Evolutionary conservation across 768 basidiomycete species (phyloP).

Genomic region (Russula sp.): DNA sequence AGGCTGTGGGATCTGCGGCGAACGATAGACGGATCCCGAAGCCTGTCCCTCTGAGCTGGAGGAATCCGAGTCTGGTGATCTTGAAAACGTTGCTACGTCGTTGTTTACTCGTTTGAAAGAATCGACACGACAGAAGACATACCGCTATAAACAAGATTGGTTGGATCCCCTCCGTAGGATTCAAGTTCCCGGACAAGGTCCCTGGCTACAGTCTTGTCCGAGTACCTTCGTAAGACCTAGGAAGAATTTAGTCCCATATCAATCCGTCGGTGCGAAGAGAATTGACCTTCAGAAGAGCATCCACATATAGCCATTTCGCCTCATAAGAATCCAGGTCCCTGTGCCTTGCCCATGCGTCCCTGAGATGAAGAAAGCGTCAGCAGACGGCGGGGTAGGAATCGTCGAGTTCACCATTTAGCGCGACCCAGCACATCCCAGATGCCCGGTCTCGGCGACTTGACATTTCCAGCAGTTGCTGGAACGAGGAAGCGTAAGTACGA

Average conservation of each 20-base stretch:
- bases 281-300: slow-evolving; percentile 73
- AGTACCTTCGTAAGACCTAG: slow-evolving; percentile 75
- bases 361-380: slow-evolving; percentile 30
- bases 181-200: slow-evolving; percentile 73
- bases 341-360: slow-evolving; percentile 96
- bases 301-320: slow-evolving; percentile 87
- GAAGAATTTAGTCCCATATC: background rate
- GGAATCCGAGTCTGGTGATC: slow-evolving; percentile 53
- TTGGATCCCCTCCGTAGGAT: slow-evolving; percentile 64
- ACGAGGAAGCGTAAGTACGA: background rate
- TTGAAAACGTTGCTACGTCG: slow-evolving; percentile 35
- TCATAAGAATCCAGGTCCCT: slow-evolving; percentile 71
- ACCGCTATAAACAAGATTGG: slow-evolving; percentile 65
- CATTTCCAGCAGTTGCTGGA: slow-evolving; percentile 86
- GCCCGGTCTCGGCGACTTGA: slow-evolving; percentile 68
- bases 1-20: slow-evolving; percentile 15
- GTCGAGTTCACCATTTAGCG: slow-evolving; percentile 76
- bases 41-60: slow-evolving; percentile 48
- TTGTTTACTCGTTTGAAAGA: background rate
- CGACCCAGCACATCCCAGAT: slow-evolving; percentile 89
- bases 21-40: slow-evolving; percentile 22
- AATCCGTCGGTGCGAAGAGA: background rate
- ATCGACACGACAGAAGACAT: slow-evolving; percentile 22
- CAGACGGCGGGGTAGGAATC: slow-evolving; percentile 11
- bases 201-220: slow-evolving; percentile 72